A percentile compares a stretch with the other conserved stretches of the same genome.
These are phyloP conservation scores for Botrytis aclada DNA, from an alignment of 2,329 filamentous ascomycete genomes.

Conservation along the genomic window DNA sequence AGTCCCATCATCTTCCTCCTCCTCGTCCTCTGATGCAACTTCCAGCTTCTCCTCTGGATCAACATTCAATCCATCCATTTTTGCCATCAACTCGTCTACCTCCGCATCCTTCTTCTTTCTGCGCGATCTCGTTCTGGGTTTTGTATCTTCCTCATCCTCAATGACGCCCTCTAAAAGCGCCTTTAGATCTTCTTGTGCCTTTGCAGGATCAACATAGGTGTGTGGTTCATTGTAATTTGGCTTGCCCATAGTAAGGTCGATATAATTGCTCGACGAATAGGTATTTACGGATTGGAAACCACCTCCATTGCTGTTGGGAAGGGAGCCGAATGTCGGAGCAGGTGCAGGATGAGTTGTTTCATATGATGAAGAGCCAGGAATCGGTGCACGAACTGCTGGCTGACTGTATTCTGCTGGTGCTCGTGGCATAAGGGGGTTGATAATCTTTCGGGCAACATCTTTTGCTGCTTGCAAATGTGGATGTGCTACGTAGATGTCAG, in stretches of 20 bases:
- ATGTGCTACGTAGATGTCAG: conserved; percentile 25
- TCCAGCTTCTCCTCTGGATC: conserved; percentile 40
- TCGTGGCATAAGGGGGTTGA: conserved; percentile 32
- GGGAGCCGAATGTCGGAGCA: conserved; percentile 34
- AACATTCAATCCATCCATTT: conserved; percentile 44
- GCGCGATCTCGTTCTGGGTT: conserved; percentile 39
- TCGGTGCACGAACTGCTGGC: conserved; percentile 29
- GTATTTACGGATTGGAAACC: conserved; percentile 34
- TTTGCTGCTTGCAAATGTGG: conserved; percentile 35
- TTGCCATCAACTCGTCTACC: conserved; percentile 34
- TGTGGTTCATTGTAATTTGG: conserved; percentile 32
- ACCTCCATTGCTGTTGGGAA: conserved; percentile 33
- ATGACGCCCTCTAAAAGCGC: conserved; percentile 78
- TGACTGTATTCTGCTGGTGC: conserved; percentile 30
- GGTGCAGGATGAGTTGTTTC: conserved; percentile 35
- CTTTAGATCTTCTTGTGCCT: conserved; percentile 75
- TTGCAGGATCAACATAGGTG: conserved; percentile 54
- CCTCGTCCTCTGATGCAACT: conserved; percentile 42
- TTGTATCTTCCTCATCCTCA: conserved; percentile 58
- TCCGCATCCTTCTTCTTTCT: conserved; percentile 41
- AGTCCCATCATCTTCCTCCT: conserved; percentile 57
- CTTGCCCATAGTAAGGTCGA: conserved; percentile 35
- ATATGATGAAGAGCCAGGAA: conserved; percentile 27
- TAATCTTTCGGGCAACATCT: conserved; percentile 29
- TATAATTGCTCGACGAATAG: conserved; percentile 29